Evolutionary conservation across 148 eudicot genomes (phyloP), one percentile per base, ranked within the genome.

Genomic region (Talinum fruticosum): DNA sequence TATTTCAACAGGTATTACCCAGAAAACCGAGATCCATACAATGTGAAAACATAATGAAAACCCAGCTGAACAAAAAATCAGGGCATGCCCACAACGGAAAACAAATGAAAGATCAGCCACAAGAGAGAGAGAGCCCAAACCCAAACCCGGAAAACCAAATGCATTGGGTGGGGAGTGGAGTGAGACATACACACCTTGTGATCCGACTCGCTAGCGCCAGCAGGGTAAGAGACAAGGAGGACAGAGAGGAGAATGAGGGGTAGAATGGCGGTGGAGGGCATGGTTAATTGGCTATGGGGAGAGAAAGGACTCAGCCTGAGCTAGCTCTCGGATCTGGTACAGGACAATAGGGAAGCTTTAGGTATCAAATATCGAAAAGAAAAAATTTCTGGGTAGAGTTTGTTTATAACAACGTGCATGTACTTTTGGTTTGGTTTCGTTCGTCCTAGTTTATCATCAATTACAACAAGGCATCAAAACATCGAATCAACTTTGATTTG

Each of bases 161-260:
- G 26, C 23, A 21, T 62, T 62, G 32, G 10, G 33, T 10, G 16
- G 66, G 32, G 18, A 53, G 24, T 61, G 19, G n/a, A 45, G 24
- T 65, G 26, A 24, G 36, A 54, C 19, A 57, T 18, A 92, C 19
- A 57, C 13, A 92, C 97, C 97, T 87, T 90, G 87, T 92, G 94
- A 84, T 92, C 97, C 66, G 80, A 83, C 74, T 92, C 97, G 32
- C 91, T 80, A 33, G 89, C 89, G 29, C 83, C 72, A 72, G 77
- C 86, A 81, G 86, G 82, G 28, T 88, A 76, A 69, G 75, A 71
- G 71, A 84, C 1, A 73, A 89, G 54, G 68, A 85, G n/a, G 64
- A 82, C 32, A 79, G 84, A 71, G 85, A 80, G 41, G 64, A 86
- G 18, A 75, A 85, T 3, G 78, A 86, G 47, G 47, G 47, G 47